These are phyloP conservation scores for Ogataea degrootiae DNA, from an alignment of 805 yeast species.

Conservation along the genomic window DNA sequence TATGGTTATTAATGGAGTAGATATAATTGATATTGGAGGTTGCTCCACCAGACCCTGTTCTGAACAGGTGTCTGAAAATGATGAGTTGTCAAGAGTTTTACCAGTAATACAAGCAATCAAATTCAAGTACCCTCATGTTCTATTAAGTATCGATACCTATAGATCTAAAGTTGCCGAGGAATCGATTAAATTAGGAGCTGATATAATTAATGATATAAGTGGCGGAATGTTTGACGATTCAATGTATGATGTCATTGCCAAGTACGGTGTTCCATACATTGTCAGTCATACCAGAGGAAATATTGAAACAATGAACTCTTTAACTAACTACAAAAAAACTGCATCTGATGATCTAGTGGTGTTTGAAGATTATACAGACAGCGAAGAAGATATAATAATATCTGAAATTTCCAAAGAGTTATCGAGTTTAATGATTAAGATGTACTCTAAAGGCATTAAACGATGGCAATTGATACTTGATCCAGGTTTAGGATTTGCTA, in stretches of 20 bases:
- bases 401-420: slow-evolving; percentile 62
- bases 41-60: slow-evolving; percentile 91
- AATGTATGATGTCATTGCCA: slow-evolving; percentile 68
- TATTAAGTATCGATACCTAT: slow-evolving; percentile 87
- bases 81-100: slow-evolving; percentile 65
- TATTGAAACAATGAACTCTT: slow-evolving; percentile 62
- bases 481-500: slow-evolving; percentile 98
- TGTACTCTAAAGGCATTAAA: slow-evolving; percentile 57
- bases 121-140: slow-evolving; percentile 28
- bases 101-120: slow-evolving; percentile 67
- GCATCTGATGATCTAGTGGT: slow-evolving; percentile 22
- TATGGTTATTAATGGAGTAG: slow-evolving; percentile 58
- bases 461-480: slow-evolving; percentile 92
- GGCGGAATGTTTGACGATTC: slow-evolving; percentile 67
- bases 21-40: slow-evolving; percentile 88
- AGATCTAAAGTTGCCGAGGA: slow-evolving; percentile 68
- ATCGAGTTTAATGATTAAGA: slow-evolving; percentile 47
- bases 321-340: slow-evolving; percentile 47
- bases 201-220: slow-evolving; percentile 86
- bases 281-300: slow-evolving; percentile 84
- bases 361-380: slow-evolving; percentile 5
- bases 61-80: slow-evolving; percentile 51
- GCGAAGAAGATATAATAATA: slow-evolving; percentile 33
- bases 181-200: slow-evolving; percentile 74
- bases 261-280: slow-evolving; percentile 68